Evolutionary conservation across 2,329 filamentous ascomycete genomes (phyloP).

Genomic region (Curvularia lunata): DNA sequence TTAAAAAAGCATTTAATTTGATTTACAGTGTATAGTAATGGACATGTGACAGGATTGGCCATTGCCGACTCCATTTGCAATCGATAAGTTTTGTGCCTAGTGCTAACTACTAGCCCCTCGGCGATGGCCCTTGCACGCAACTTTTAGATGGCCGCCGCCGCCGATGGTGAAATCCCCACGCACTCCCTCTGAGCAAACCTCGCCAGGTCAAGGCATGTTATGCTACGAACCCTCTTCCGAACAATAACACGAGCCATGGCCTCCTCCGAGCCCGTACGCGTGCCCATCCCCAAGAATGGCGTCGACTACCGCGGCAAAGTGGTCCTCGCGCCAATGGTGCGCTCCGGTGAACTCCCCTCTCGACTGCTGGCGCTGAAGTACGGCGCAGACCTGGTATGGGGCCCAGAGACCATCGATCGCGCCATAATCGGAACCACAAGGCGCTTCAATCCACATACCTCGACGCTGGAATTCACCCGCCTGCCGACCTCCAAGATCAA

Average conservation of each 20-base stretch:
- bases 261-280: conserved; percentile 57
- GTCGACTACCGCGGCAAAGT: conserved; percentile 94
- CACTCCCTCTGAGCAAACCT: conserved; percentile 4
- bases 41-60: neutral
- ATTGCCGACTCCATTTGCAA: neutral
- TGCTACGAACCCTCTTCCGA: conserved; percentile 46
- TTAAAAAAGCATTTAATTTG: neutral
- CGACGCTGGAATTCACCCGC: conserved; percentile 85
- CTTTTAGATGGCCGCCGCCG: conserved; percentile 14
- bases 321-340: conserved; percentile 96
- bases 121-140: conserved; percentile 15
- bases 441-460: conserved; percentile 74
- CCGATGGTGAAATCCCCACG: conserved; percentile 4
- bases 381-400: conserved; percentile 96
- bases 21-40: neutral
- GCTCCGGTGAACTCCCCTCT: conserved; percentile 93
- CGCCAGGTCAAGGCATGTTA: conserved; percentile 40
- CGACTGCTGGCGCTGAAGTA: conserved; percentile 89
- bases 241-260: conserved; percentile 43
- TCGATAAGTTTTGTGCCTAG: conserved; percentile 1
- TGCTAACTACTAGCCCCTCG: conserved; percentile 12
- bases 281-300: conserved; percentile 84
- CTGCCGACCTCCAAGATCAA: conserved; percentile 72
- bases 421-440: conserved; percentile 87
- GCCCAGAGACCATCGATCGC: conserved; percentile 92